phyloP scores from a whole-genome alignment of 2,329 filamentous ascomycete genomes.

The Sporothrix mexicana region DNA sequence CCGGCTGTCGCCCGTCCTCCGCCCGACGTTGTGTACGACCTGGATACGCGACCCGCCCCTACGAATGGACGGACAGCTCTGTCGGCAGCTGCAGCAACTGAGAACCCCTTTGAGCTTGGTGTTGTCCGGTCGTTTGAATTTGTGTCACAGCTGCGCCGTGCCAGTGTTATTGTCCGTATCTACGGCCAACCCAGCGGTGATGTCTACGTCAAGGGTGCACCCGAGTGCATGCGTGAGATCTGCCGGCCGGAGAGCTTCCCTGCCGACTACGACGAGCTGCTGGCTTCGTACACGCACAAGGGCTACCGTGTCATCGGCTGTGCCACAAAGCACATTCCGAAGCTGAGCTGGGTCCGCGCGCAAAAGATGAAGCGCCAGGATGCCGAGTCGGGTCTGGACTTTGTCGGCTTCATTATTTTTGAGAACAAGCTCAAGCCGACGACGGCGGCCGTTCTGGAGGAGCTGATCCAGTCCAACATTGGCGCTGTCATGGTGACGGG shows the following conservation, averaged over 20 bases:
- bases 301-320: slow-evolving; percentile 97
- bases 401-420: slow-evolving; percentile 96
- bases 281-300: slow-evolving; percentile 91
- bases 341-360: slow-evolving; percentile 90
- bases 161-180: slow-evolving; percentile 88
- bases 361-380: slow-evolving; percentile 91
- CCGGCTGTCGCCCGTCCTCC: slow-evolving; percentile 91
- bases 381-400: slow-evolving; percentile 82
- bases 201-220: slow-evolving; percentile 94
- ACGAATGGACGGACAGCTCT: background rate
- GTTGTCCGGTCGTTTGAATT: slow-evolving; percentile 93
- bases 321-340: slow-evolving; percentile 84
- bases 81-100: slow-evolving; percentile 38
- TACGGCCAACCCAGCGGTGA: slow-evolving; percentile 85
- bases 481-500: slow-evolving; percentile 95
- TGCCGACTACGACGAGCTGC: slow-evolving; percentile 83
- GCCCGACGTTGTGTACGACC: slow-evolving; percentile 44
- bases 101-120: slow-evolving; percentile 77
- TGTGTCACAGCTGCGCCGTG: slow-evolving; percentile 86
- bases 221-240: slow-evolving; percentile 94
- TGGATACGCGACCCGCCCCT: slow-evolving; percentile 35
- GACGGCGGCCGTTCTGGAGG: slow-evolving; percentile 79
- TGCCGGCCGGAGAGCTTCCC: slow-evolving; percentile 86
- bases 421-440: slow-evolving; percentile 97
- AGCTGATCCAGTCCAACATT: slow-evolving; percentile 83